A percentile compares a stretch with the other conserved stretches of the same genome.
These are phyloP conservation scores for Aspergillus clavatus DNA, from an alignment of 2,329 filamentous ascomycete genomes.

Conservation along the genomic window DNA sequence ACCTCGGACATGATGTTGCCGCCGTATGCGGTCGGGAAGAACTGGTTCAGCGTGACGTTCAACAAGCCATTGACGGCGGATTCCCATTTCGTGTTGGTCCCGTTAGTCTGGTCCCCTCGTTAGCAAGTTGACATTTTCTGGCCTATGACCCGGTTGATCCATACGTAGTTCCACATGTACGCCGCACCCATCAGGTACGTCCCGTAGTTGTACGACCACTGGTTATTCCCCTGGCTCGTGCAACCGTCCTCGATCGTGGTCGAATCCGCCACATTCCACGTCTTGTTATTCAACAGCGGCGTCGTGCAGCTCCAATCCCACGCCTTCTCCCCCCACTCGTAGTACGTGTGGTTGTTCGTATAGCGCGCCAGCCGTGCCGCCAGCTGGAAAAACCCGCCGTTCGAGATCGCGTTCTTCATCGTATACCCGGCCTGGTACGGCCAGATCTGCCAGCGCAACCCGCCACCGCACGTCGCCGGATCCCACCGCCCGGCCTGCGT, in stretches of 20 bases:
- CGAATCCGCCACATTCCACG: conserved; percentile 60
- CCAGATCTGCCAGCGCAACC: conserved; percentile 73
- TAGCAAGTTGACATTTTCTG: background rate
- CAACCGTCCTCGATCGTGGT: conserved; percentile 54
- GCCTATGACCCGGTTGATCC: conserved; percentile 44
- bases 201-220: conserved; percentile 63
- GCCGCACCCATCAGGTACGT: conserved; percentile 56
- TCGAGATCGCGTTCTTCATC: conserved; percentile 77
- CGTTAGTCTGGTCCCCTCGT: conserved; percentile 38
- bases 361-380: conserved; percentile 65
- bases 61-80: conserved; percentile 52
- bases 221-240: conserved; percentile 55
- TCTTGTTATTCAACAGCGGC: conserved; percentile 54
- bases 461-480: background rate
- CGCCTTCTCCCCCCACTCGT: conserved; percentile 54
- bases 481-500: background rate
- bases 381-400: conserved; percentile 73
- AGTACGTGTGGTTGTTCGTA: conserved; percentile 61
- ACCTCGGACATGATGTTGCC: conserved; percentile 58
- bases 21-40: conserved; percentile 43
- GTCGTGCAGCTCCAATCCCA: conserved; percentile 57
- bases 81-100: conserved; percentile 50
- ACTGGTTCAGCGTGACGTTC: conserved; percentile 39
- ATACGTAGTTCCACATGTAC: conserved; percentile 62
- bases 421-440: conserved; percentile 67